These are phyloP conservation scores for Podaxis pistillaris DNA, from an alignment of 768 basidiomycete species.

Conservation along the genomic window DNA sequence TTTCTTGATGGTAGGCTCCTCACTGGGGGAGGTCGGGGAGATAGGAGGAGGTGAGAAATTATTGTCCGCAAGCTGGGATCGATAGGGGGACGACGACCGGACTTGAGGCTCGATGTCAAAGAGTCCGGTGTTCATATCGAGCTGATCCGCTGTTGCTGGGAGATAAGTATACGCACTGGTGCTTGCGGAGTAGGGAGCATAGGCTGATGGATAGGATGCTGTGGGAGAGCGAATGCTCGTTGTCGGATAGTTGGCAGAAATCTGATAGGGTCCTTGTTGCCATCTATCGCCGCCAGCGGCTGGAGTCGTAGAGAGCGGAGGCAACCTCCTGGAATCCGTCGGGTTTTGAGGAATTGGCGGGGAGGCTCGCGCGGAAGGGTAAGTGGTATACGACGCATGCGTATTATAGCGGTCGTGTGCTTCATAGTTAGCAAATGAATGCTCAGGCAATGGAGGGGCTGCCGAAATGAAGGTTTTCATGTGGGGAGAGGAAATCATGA, in stretches of 20 bases:
- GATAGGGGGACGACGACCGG: slow-evolving; percentile 40
- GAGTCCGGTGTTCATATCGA: slow-evolving; percentile 27
- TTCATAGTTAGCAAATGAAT: slow-evolving; percentile 51
- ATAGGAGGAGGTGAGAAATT: slow-evolving; percentile 54
- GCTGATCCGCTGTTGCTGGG: slow-evolving; percentile 32
- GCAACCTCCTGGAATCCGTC: slow-evolving; percentile 56
- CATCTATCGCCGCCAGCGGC: slow-evolving; percentile 49
- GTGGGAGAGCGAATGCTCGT: slow-evolving; percentile 62
- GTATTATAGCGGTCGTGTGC: slow-evolving; percentile 54
- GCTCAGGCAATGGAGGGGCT: slow-evolving; percentile 45
- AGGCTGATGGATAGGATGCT: slow-evolving; percentile 57
- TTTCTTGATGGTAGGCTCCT: slow-evolving; percentile 80
- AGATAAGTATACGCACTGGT: slow-evolving; percentile 42
- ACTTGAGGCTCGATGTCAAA: slow-evolving; percentile 34
- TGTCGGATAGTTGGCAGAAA: slow-evolving; percentile 31
- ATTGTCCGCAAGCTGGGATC: slow-evolving; percentile 40
- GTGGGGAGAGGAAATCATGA: slow-evolving; percentile 17
- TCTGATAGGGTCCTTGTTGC: slow-evolving; percentile 25
- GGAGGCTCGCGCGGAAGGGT: slow-evolving; percentile 42
- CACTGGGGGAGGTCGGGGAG: slow-evolving; percentile 41
- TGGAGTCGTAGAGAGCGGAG: slow-evolving; percentile 49
- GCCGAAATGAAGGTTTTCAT: slow-evolving; percentile 29
- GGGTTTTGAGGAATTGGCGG: slow-evolving; percentile 47
- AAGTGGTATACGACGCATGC: slow-evolving; percentile 45
- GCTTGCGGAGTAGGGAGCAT: slow-evolving; percentile 45